Conservation (phyloP, 495 filamentous ascomycete species). For the Physcia stellaris region DNA sequence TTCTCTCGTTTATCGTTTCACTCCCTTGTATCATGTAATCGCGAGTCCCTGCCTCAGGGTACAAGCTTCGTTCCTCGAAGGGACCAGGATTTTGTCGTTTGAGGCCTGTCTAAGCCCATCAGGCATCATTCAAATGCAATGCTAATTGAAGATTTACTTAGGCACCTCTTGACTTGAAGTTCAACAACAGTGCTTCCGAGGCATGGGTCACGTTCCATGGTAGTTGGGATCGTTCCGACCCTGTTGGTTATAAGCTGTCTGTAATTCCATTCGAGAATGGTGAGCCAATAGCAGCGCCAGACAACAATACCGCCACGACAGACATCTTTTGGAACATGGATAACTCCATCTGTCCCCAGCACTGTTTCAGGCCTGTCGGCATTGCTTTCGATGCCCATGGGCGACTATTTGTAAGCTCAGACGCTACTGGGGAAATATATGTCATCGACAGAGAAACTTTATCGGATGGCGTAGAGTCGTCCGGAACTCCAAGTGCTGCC, state of each 20-base stretch:
- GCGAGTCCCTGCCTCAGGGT: no score
- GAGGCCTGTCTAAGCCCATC: no score
- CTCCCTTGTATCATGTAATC: no score
- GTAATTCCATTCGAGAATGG: slow-evolving; percentile 28
- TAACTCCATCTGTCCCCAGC: slow-evolving; percentile 25
- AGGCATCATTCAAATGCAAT: no score
- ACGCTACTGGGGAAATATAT: slow-evolving; percentile 44
- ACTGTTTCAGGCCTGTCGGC: slow-evolving; percentile 44
- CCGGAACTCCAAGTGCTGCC: no score
- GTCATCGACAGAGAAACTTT: slow-evolving; percentile 23
- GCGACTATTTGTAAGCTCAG: slow-evolving; percentile 41
- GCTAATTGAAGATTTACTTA: no score
- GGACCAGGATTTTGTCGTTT: no score
- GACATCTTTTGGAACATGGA: slow-evolving; percentile 40
- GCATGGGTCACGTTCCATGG: slow-evolving; percentile 43
- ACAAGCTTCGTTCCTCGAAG: no score
- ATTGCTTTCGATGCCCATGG: slow-evolving; percentile 33
- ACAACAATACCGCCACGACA: slow-evolving; percentile 27
- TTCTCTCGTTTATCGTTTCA: no score
- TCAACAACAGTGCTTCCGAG: slow-evolving; percentile 25
- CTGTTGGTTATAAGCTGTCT: slow-evolving; percentile 43
- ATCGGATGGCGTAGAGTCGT: slow-evolving; percentile 4
- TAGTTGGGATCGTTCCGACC: slow-evolving; percentile 39
- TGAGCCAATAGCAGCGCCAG: slow-evolving; percentile 25
- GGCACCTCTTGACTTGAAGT: slow-evolving; percentile 50